A percentile compares a stretch with the other conserved stretches of the same genome.
phyloP scores from a whole-genome alignment of 179 eudicot species.

The Silene coronaria region DNA sequence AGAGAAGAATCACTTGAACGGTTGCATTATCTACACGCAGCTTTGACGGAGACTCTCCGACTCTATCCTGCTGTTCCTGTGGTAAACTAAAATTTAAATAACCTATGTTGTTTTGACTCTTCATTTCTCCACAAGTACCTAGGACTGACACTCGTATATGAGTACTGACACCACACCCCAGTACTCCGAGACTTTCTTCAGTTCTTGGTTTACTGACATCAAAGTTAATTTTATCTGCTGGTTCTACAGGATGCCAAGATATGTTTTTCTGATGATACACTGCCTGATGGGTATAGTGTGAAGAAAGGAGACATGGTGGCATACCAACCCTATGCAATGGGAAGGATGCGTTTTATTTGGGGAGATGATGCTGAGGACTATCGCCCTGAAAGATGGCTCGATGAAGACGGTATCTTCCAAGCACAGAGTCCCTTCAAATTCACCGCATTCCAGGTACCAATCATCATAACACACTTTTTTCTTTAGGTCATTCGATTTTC shows the following conservation, averaged over 20 bases:
- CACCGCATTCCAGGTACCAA: conserved; percentile 62
- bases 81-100: conserved; percentile 28
- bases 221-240: neutral
- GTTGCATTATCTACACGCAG: conserved; percentile 69
- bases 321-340: conserved; percentile 75
- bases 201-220: neutral
- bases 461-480: neutral
- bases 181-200: too few relatives aligned
- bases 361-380: conserved; percentile 69
- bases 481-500: neutral
- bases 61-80: conserved; percentile 72
- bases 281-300: conserved; percentile 67
- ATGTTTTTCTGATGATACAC: conserved; percentile 56
- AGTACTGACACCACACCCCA: neutral
- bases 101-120: neutral
- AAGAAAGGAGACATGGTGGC: conserved; percentile 56
- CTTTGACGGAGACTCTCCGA: conserved; percentile 68
- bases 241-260: conserved; percentile 40
- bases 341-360: conserved; percentile 67
- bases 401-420: conserved; percentile 45
- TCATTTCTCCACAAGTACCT: neutral
- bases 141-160: neutral
- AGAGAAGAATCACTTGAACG: conserved; percentile 48
- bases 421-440: conserved; percentile 66
- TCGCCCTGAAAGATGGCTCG: conserved; percentile 74